phyloP scores from a whole-genome alignment of 140 eudicot genomes.

The Senecio squalidus region DNA sequence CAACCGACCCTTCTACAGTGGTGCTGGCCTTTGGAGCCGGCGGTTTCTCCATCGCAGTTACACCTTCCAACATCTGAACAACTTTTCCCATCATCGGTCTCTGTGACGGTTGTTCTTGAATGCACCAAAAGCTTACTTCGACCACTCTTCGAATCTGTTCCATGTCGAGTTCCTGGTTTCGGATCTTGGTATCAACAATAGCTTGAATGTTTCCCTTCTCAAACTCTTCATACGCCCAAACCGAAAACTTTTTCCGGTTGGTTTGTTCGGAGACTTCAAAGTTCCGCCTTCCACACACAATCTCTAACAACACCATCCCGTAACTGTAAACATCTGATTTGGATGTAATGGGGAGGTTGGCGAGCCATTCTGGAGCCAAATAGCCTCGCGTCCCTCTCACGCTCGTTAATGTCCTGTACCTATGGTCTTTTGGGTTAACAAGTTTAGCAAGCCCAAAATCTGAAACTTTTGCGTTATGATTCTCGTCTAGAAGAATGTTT shows the following conservation, averaged over 20 bases:
- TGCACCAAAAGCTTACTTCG: slow-evolving; percentile 80
- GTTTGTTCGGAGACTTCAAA: slow-evolving; percentile 68
- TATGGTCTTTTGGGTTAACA: slow-evolving; percentile 63
- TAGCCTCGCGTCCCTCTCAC: slow-evolving; percentile 91
- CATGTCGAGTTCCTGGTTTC: slow-evolving; percentile 35
- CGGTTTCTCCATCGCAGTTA: slow-evolving; percentile 51
- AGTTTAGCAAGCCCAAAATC: slow-evolving; percentile 88
- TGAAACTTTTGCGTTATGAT: slow-evolving; percentile 58
- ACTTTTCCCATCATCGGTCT: slow-evolving; percentile 87
- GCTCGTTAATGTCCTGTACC: slow-evolving; percentile 61
- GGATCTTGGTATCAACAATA: slow-evolving; percentile 51
- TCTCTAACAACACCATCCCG: slow-evolving; percentile 86
- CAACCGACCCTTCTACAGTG: slow-evolving; percentile 40
- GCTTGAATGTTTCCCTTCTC: slow-evolving; percentile 55
- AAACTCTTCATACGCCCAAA: slow-evolving; percentile 79
- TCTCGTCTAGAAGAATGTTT: slow-evolving; percentile 72
- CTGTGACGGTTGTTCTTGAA: slow-evolving; percentile 80
- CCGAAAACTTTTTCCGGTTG: slow-evolving; percentile 53
- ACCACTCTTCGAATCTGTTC: slow-evolving; percentile 54
- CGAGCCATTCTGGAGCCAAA: slow-evolving; percentile 86
- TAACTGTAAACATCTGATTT: slow-evolving; percentile 68
- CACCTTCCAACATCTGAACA: slow-evolving; percentile 85
- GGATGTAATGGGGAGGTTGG: slow-evolving; percentile 71
- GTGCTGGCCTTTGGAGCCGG: slow-evolving; percentile 59
- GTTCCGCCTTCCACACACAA: slow-evolving; percentile 81